A percentile compares a stretch with the other conserved stretches of the same genome.
phyloP scores from a whole-genome alignment of 2,329 filamentous ascomycete genomes.

The Fusarium redolens region DNA sequence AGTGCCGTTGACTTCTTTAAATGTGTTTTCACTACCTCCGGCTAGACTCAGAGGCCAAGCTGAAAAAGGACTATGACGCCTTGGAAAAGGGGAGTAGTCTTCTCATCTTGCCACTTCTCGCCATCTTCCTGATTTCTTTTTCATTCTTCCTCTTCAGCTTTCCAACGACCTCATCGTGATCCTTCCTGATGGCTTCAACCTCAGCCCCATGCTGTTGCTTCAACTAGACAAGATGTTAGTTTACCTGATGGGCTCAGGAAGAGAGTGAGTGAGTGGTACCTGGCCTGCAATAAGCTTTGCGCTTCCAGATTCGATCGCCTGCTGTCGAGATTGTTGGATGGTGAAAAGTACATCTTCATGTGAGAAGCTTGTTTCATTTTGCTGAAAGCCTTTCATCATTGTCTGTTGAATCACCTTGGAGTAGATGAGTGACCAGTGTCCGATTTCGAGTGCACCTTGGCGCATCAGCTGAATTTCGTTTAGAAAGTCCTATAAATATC shows the following conservation, averaged over 20 bases:
- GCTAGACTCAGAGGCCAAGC: not conserved
- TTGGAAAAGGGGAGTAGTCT: not conserved
- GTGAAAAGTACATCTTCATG: not conserved
- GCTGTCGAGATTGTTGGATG: not conserved
- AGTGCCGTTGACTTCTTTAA: not conserved
- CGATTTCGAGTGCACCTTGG: not conserved
- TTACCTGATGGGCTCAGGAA: not conserved
- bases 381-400: not conserved
- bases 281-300: not conserved
- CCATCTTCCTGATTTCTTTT: not conserved
- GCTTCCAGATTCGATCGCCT: not conserved
- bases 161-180: not conserved
- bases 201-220: not conserved
- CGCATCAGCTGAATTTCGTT: not conserved
- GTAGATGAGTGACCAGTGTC: not conserved
- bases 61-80: not conserved
- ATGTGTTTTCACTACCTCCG: not conserved
- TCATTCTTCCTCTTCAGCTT: not conserved
- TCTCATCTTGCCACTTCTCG: not conserved
- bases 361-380: not conserved
- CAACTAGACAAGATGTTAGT: not conserved
- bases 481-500: not conserved
- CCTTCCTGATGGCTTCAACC: not conserved
- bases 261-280: not conserved
- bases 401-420: not conserved